These are phyloP conservation scores for Phytophthora capsici DNA, from an alignment of 352 stramenopile genomes.

Conservation along the genomic window DNA sequence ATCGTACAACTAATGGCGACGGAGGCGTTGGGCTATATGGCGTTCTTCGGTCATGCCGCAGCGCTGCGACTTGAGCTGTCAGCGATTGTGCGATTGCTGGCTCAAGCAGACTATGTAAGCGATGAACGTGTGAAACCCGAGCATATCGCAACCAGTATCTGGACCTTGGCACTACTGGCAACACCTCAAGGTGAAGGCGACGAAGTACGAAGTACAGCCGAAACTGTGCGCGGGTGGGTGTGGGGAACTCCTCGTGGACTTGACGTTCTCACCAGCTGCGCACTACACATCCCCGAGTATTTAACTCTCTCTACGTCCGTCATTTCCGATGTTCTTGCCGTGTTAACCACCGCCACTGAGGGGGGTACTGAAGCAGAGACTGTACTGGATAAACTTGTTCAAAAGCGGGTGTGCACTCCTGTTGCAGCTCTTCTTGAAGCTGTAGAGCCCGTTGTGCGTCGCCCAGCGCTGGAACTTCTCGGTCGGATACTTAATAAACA, in stretches of 20 bases:
- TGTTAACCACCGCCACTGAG: constrained; percentile 41
- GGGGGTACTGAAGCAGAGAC: constrained; percentile 17
- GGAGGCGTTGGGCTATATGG: constrained; percentile 71
- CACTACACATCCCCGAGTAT: constrained; percentile 39
- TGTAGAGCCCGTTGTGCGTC: constrained; percentile 55
- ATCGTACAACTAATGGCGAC: constrained; percentile 67
- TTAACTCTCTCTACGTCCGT: constrained; percentile 38
- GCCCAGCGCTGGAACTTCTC: constrained; percentile 53
- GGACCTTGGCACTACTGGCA: constrained; percentile 54
- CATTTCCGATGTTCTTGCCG: constrained; percentile 47
- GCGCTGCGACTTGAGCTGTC: constrained; percentile 38
- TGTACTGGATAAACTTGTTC: constrained; percentile 35
- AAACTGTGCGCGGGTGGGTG: constrained; percentile 41
- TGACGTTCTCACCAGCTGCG: constrained; percentile 47
- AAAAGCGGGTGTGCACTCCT: constrained; percentile 48
- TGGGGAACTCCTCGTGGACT: constrained; percentile 32
- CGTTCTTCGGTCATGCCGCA: constrained; percentile 55
- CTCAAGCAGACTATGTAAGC: constrained; percentile 44
- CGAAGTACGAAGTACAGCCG: constrained; percentile 4
- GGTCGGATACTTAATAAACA: constrained; percentile 43
- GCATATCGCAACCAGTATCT: constrained; percentile 44
- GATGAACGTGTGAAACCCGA: constrained; percentile 43
- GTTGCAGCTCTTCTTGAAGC: constrained; percentile 55
- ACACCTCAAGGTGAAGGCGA: constrained; percentile 17
- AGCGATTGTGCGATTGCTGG: constrained; percentile 48